phyloP scores from a whole-genome alignment of 2,329 filamentous ascomycete genomes.

The Epichloe gansuensis region DNA sequence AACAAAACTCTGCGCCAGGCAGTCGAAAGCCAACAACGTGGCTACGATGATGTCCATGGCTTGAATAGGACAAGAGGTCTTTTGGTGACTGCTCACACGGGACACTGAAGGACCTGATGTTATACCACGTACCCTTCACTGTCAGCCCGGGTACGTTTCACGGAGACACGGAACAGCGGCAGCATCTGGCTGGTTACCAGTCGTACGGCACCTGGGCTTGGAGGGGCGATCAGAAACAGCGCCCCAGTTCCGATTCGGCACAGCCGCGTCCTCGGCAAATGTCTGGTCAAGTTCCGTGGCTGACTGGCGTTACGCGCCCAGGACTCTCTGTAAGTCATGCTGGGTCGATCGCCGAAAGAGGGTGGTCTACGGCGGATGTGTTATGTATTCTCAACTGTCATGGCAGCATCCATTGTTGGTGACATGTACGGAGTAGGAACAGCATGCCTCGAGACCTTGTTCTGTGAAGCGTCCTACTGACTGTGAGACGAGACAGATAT shows the following conservation, averaged over 20 bases:
- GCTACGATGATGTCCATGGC: background rate
- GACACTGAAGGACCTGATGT: background rate
- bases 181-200: constrained; percentile 7
- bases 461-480: background rate
- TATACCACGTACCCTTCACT: background rate
- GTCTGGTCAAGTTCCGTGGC: background rate
- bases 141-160: background rate
- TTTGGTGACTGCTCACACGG: background rate
- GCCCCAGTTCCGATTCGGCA: constrained; percentile 2
- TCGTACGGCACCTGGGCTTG: constrained; percentile 1
- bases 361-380: background rate
- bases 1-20: background rate
- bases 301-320: background rate
- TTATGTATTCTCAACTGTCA: background rate
- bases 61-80: background rate
- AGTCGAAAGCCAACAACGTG: background rate
- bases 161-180: background rate
- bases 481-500: too few species aligned
- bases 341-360: background rate
- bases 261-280: constrained; percentile 2
- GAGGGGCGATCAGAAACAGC: constrained; percentile 5
- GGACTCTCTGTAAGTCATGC: background rate
- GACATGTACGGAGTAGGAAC: too few species aligned
- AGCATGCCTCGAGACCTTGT: background rate
- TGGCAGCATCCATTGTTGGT: too few species aligned